Percentiles rank a stretch among this genome's conserved stretches.
Conservation (phyloP, 1,284 basidiomycete species). For the Leccinum pachyderme region DNA sequence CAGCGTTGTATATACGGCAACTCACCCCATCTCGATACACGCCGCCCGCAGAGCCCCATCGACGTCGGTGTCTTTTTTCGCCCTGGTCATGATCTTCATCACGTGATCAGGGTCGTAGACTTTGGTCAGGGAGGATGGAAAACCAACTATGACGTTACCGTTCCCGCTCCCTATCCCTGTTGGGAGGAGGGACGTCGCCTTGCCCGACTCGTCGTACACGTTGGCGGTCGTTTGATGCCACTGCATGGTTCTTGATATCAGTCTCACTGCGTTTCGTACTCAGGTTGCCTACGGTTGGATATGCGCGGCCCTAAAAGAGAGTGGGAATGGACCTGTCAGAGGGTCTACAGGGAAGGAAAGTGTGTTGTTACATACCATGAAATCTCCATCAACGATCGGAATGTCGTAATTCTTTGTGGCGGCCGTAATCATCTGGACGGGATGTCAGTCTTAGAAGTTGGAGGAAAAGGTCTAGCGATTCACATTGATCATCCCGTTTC, state of each 20-base stretch:
- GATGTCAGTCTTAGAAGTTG: constrained; percentile 9
- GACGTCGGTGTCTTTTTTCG: constrained; percentile 32
- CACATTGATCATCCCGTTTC: constrained; percentile 54
- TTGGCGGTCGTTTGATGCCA: constrained; percentile 40
- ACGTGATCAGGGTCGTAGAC: constrained; percentile 17
- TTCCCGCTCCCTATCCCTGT: constrained; percentile 38
- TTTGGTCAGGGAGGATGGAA: not conserved
- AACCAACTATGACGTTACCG: constrained; percentile 37
- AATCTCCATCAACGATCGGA: constrained; percentile 44
- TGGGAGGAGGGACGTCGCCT: constrained; percentile 32
- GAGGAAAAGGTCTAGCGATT: constrained; percentile 2
- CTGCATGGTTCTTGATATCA: constrained; percentile 12
- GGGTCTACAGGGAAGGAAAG: constrained; percentile 1
- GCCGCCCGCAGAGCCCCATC: constrained; percentile 37
- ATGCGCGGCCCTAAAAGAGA: constrained; percentile 35
- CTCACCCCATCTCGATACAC: constrained; percentile 44
- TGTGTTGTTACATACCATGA: constrained; percentile 40
- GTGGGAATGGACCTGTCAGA: constrained; percentile 5
- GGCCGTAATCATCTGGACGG: constrained; percentile 35
- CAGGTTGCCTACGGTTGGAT: constrained; percentile 28
- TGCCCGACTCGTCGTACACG: constrained; percentile 36
- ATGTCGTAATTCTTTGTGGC: constrained; percentile 38
- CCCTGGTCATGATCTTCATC: constrained; percentile 37
- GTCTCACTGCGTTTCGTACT: not conserved
- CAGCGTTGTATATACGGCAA: not conserved